Base-by-base conservation (phyloP, 495 filamentous ascomycete genomes). In the Penicillium coffeae region DNA sequence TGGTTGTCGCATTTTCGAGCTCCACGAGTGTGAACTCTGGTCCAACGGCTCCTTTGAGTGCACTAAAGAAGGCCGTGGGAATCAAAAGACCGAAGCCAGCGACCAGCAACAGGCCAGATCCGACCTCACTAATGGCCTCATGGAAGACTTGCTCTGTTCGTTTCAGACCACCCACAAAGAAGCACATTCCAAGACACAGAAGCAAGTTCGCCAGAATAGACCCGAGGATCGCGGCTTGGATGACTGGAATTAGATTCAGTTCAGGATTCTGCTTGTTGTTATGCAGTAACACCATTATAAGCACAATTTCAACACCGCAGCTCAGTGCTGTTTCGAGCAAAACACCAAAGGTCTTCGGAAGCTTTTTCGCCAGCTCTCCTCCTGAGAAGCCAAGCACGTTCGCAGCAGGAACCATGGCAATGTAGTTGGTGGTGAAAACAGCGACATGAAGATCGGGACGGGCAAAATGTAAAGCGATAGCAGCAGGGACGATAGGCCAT, bases 371-470 rank as follows among this genome's bases (percentile, higher is more conserved):
- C 50, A 95, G 65, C 61, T 94, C 87, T 55, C 88, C 82, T 5
- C 88, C 87, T 5, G 87, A 86, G 59, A 96, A 96, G 0, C 89
- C 89, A 21, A 95, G 76, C 41, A 95, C 65, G 55, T 96, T 96
- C 38, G 90, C 91, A 22, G 85, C 83, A 2, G 90, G 91, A 3
- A 96, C 78, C 85, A 97, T 96, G 42, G 84, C 85, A 30, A 89
- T 76, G 39, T 89, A 89, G 42, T 84, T 85, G 52, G 87, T 77
- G 32, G 80, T 65, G 66, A 89, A 90, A 14, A 88, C 74, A 70
- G 75, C 78, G 6, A 85, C 62, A 51, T 87, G 75, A 21, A 71
- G 67, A 13, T 89, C 76, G 0, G 77, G 76, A 19, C 76, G 75
- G 21, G 75, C 78, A 54, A 82, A 90, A 48, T 84, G 78, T 12